Conservation (phyloP, 805 yeast genomes). For the Yarrowia osloensis region DNA sequence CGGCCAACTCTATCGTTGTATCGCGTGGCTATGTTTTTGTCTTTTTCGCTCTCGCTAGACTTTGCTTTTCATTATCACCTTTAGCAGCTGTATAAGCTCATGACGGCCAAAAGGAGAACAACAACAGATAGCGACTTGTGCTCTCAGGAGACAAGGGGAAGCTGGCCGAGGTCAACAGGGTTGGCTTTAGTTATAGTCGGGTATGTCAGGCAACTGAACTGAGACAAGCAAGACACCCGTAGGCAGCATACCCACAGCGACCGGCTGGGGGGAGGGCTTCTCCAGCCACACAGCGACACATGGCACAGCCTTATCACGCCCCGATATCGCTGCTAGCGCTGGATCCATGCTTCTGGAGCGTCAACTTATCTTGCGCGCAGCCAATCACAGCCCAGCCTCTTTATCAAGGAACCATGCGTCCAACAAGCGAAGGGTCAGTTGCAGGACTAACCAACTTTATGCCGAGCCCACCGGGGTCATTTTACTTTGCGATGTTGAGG, state of each 20-base stretch:
- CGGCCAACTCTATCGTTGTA: not conserved
- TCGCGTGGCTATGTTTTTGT: not conserved
- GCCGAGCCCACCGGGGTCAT: not conserved
- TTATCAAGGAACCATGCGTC: conserved; percentile 23
- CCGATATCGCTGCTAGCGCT: not conserved
- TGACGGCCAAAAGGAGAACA: conserved; percentile 6
- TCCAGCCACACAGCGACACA: not conserved
- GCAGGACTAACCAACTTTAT: not conserved
- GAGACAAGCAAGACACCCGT: not conserved
- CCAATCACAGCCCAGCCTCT: conserved; percentile 5
- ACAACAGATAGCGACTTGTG: not conserved
- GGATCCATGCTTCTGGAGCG: not conserved
- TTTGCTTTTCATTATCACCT: not conserved
- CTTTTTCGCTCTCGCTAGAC: not conserved
- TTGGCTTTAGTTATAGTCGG: not conserved
- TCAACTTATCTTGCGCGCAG: not conserved
- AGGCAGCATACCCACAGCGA: not conserved
- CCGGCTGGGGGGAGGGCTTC: not conserved
- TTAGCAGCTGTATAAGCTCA: not conserved
- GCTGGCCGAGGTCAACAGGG: conserved; percentile 27
- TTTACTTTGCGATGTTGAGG: not conserved
- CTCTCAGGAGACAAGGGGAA: not conserved
- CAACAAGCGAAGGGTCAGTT: not conserved
- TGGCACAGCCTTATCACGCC: not conserved
- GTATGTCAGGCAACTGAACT: not conserved